Conservation (phyloP, 441 rosid genomes). For the Euphorbia corollata region DNA sequence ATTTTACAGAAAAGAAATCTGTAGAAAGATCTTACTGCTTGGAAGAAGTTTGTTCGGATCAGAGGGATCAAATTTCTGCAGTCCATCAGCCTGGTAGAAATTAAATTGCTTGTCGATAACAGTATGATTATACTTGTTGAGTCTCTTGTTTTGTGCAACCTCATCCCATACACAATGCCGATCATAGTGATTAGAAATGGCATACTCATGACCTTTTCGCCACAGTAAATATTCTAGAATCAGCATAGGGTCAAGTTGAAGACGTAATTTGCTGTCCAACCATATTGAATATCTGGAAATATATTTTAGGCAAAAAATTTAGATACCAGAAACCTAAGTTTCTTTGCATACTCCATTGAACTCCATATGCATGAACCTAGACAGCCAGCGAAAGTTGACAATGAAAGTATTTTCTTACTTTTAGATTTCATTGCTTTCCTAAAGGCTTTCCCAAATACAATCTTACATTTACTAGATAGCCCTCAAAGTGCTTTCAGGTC, state of each 20-base stretch:
- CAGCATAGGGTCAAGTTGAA: conserved; percentile 76
- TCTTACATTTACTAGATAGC: too few relatives aligned
- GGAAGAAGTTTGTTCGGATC: conserved; percentile 80
- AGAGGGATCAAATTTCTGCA: conserved; percentile 53
- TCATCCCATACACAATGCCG: conserved; percentile 93
- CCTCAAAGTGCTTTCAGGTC: too few relatives aligned
- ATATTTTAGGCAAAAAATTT: conserved; percentile 11
- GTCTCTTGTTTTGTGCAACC: conserved; percentile 72
- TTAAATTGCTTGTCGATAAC: conserved; percentile 69
- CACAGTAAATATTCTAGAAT: conserved; percentile 86
- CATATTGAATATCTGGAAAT: conserved; percentile 83
- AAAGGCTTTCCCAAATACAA: too few relatives aligned
- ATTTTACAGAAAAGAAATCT: background rate
- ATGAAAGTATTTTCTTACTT: background rate
- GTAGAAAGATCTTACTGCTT: conserved; percentile 50
- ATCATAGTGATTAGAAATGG: conserved; percentile 91
- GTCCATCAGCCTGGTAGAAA: conserved; percentile 74
- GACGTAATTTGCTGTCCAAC: conserved; percentile 95
- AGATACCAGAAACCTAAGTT: background rate
- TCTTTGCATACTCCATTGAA: background rate
- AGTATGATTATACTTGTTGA: conserved; percentile 81
- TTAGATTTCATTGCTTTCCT: too few relatives aligned
- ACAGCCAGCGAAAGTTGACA: background rate
- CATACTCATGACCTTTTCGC: conserved; percentile 90
- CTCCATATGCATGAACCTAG: background rate